Evolutionary conservation across 768 basidiomycete species (phyloP), one percentile per base, ranked within the genome.

Genomic region (Gloeostereum incarnatum): DNA sequence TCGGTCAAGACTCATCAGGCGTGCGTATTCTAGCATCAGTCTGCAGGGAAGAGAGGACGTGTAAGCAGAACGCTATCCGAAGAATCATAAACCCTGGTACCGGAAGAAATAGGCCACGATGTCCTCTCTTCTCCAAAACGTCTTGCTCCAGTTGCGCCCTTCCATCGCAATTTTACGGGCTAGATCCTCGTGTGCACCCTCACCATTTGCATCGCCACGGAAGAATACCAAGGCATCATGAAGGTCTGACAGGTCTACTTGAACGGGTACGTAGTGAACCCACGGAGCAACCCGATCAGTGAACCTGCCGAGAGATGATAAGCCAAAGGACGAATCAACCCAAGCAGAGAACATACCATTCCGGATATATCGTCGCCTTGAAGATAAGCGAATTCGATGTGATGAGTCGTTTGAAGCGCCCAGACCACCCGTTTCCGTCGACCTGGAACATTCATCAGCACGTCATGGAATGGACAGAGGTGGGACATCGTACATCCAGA

Each of bases 161-260:
- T 68, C 63, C 2, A 52, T 40, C 0, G 78, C 83, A 25, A 85
- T 82, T 39, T 63, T 68, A 29, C 52, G 51, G 2, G 72, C 82
- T 30, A 78, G 50, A 4, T 59, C 71, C 22, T 82, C 80, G 43
- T 85, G 81, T 0, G 63, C 73, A 14, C 63, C 63, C 16, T 66
- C 58, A 7, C 73, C 71, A 21, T 66, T 52, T 0, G 66, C 67
- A 39, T 69, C 66, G 0, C 81, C 80, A 0, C 74, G 69, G 55
- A 88, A 87, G 63, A 90, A 89, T 1, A 73, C 59, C 24, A 85
- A 66, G 2, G 72, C 58, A 46, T 88, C 86, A 56, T 79, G 71
- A 6, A 89, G 49, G 51, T 87, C 83, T 0, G 70, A 63, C 19
- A 78, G 67, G 44, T 78, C 75, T 1, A 73, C 51, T 47, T 78